These are phyloP conservation scores for Pulveroboletus sp. DNA, from an alignment of 768 basidiomycete genomes.

Conservation along the genomic window DNA sequence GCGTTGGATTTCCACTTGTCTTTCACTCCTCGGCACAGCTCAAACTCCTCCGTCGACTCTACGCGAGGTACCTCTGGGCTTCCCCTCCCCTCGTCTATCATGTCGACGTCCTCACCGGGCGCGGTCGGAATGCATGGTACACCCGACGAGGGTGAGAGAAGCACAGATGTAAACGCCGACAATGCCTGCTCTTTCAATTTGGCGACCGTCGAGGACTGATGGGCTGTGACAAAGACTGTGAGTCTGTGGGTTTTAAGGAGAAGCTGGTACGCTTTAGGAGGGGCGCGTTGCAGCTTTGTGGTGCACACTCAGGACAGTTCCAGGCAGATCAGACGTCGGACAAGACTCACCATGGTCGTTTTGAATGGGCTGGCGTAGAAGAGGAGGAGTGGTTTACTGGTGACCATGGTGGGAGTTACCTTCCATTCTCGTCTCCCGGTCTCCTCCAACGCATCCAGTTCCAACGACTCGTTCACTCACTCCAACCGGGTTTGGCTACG, in stretches of 20 bases:
- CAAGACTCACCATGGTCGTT: conserved; percentile 18
- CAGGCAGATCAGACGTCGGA: neutral
- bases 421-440: conserved; percentile 22
- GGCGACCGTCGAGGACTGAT: conserved; percentile 50
- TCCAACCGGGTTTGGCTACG: conserved; percentile 18
- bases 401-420: conserved; percentile 17
- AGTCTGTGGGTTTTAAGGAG: conserved; percentile 72
- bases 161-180: conserved; percentile 51
- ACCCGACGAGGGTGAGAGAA: conserved; percentile 28
- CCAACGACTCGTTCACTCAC: conserved; percentile 7
- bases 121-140: conserved; percentile 29
- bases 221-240: conserved; percentile 55
- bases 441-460: conserved; percentile 15
- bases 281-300: conserved; percentile 46
- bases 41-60: conserved; percentile 47
- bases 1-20: conserved; percentile 47
- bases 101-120: conserved; percentile 25
- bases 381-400: neutral
- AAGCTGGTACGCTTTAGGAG: conserved; percentile 62
- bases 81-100: conserved; percentile 10
- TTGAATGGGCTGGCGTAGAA: neutral
- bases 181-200: conserved; percentile 61
- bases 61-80: conserved; percentile 32
- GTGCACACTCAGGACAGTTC: neutral
- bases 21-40: conserved; percentile 52